Percentiles rank a stretch among this genome's conserved stretches.
phyloP scores from a whole-genome alignment of 495 filamentous ascomycete genomes.

The Podospora tetraspora region DNA sequence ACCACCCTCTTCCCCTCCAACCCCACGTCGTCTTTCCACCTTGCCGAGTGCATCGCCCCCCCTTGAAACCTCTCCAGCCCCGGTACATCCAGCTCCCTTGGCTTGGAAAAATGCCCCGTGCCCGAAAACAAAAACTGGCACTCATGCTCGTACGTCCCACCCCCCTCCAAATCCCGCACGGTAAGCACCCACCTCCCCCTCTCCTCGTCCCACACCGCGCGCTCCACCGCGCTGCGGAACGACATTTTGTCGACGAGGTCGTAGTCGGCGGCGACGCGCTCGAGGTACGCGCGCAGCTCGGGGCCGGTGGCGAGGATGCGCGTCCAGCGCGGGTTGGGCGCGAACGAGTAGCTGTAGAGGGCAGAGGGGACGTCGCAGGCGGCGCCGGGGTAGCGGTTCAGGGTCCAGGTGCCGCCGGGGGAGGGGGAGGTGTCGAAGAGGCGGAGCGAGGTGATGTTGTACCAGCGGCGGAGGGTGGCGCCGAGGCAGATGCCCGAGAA shows the following conservation, averaged over 20 bases:
- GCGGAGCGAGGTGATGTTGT: constrained; percentile 55
- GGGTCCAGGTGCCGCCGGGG: constrained; percentile 65
- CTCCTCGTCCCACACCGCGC: constrained; percentile 54
- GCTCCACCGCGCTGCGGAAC: constrained; percentile 52
- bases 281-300: constrained; percentile 58
- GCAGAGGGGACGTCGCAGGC: constrained; percentile 43
- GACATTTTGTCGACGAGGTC: constrained; percentile 56
- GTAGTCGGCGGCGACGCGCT: constrained; percentile 52
- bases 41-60: constrained; percentile 52
- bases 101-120: constrained; percentile 43
- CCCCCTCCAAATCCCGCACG: constrained; percentile 9
- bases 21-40: constrained; percentile 48
- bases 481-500: constrained; percentile 64
- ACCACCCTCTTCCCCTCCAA: constrained; percentile 50
- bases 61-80: constrained; percentile 53
- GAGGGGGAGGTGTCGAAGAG: constrained; percentile 59
- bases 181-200: constrained; percentile 34
- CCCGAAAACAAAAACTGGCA: constrained; percentile 43
- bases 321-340: constrained; percentile 54
- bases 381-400: constrained; percentile 57
- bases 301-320: constrained; percentile 48
- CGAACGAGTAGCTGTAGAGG: constrained; percentile 62
- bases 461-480: constrained; percentile 53
- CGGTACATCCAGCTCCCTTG: constrained; percentile 41
- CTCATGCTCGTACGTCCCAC: constrained; percentile 15